These are phyloP conservation scores for Colletotrichum plurivorum DNA, from an alignment of 2,329 filamentous ascomycete genomes.

Conservation along the genomic window DNA sequence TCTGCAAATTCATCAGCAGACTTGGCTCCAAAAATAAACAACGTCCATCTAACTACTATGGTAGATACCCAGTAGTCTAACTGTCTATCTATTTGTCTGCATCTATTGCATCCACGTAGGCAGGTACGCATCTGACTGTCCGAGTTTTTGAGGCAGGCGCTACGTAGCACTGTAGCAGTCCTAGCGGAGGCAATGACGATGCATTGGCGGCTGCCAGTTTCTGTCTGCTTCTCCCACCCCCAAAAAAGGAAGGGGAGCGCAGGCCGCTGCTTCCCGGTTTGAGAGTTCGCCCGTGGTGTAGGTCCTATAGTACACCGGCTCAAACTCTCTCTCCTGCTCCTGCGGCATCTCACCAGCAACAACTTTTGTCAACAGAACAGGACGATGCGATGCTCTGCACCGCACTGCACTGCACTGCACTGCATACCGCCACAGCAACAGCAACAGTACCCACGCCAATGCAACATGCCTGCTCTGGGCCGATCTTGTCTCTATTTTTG, in stretches of 20 bases:
- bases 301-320: not conserved
- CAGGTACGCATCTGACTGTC: too few relatives aligned
- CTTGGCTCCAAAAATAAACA: conserved; percentile 21
- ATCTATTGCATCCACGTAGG: not conserved
- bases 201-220: not conserved
- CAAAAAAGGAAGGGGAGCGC: conserved; percentile 13
- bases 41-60: too few relatives aligned
- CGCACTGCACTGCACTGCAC: too few relatives aligned
- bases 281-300: not conserved
- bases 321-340: not conserved
- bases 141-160: too few relatives aligned
- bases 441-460: conserved; percentile 3
- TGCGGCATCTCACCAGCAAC: conserved; percentile 2
- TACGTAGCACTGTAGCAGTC: not conserved
- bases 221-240: conserved; percentile 6
- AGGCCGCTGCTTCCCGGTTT: not conserved
- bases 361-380: not conserved
- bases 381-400: not conserved
- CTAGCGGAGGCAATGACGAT: conserved; percentile 18
- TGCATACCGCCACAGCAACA: too few relatives aligned
- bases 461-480: conserved; percentile 31
- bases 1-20: conserved; percentile 20
- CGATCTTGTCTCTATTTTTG: conserved; percentile 38
- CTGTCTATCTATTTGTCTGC: not conserved
- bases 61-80: not conserved